A percentile compares a stretch with the other conserved stretches of the same genome.
These are phyloP conservation scores for Rhododendron griersonianum DNA, from an alignment of 148 eudicot genomes.

Conservation along the genomic window DNA sequence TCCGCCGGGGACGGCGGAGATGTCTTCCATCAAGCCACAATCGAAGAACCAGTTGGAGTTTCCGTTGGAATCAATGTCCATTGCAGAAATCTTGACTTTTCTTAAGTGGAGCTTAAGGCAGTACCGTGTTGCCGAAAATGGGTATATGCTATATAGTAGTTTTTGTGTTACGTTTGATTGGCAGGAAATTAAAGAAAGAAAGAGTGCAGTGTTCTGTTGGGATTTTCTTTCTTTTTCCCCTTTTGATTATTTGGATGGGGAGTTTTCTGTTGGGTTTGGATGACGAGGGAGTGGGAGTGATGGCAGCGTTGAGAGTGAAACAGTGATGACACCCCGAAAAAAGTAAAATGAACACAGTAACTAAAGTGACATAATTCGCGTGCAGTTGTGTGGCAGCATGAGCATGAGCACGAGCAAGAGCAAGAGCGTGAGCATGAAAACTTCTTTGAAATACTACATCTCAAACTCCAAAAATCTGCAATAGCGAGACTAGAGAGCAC, in stretches of 20 bases:
- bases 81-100: background rate
- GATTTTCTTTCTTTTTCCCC: background rate
- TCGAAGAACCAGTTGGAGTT: constrained; percentile 25
- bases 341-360: too few relatives aligned
- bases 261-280: background rate
- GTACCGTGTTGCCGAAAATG: background rate
- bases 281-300: constrained; percentile 2
- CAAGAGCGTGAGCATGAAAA: too few relatives aligned
- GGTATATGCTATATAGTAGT: background rate
- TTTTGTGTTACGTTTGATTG: background rate
- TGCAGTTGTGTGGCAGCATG: too few relatives aligned
- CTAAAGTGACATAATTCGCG: too few relatives aligned
- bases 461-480: too few relatives aligned
- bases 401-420: too few relatives aligned
- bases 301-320: background rate
- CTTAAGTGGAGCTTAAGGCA: background rate
- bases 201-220: background rate
- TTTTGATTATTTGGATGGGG: background rate
- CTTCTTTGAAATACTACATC: accelerated
- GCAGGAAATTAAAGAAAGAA: background rate
- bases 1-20: constrained; percentile 16
- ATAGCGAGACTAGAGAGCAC: too few relatives aligned
- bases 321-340: background rate
- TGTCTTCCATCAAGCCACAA: constrained; percentile 19
- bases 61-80: constrained; percentile 26